Base-by-base conservation (phyloP, 2,329 filamentous ascomycete genomes). In the Penicillium sp. region DNA sequence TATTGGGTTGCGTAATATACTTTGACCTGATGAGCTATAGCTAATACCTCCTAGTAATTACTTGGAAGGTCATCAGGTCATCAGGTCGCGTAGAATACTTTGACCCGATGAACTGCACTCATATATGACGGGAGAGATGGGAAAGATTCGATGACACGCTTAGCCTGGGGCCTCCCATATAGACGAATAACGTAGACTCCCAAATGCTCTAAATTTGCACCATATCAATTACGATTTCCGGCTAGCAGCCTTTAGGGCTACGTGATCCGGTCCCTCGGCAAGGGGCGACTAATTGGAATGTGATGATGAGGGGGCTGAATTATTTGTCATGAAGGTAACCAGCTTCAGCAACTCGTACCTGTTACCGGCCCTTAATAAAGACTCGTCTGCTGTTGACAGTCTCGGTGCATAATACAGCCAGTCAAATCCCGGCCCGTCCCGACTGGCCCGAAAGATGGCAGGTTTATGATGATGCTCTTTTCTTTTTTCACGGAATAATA, bases 261-360 rank as follows among this genome's bases (percentile, higher is more conserved):
- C 23, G 10, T 27, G 15, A 28, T 6, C 25, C 25, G 25, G 3
- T 8, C 44, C 40, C 38, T 33, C 15, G 15, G 49, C 52, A 49
- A 53, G 48, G 50, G 53, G 41, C 46, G 44, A 37, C 15, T 9
- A 37, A 37, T 37, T 18, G 48, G 55, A 57, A 57, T 57, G 55
- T 40, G 24, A 51, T 51, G 28, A 47, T 42, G 20, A 40, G 39
- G 33, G 39, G 33, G 33, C 33, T 35, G 32, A 35, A 37, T 37
- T 37, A 51, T 51, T 44, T 38, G 44, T 47, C 35, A 51, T 35
- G 44, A 27, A 40, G 31, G 12, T 27, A 32, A 23, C 10, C 29
- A 42, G 15, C 33, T 43, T 29, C 31, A 42, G 29, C 38, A 7
- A 40, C 13, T 25, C 37, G 38, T 18, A 15, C 38, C 33, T 32